A percentile compares a stretch with the other conserved stretches of the same genome.
phyloP scores from a whole-genome alignment of 75 land plant genomes.

The Pinus taeda region DNA sequence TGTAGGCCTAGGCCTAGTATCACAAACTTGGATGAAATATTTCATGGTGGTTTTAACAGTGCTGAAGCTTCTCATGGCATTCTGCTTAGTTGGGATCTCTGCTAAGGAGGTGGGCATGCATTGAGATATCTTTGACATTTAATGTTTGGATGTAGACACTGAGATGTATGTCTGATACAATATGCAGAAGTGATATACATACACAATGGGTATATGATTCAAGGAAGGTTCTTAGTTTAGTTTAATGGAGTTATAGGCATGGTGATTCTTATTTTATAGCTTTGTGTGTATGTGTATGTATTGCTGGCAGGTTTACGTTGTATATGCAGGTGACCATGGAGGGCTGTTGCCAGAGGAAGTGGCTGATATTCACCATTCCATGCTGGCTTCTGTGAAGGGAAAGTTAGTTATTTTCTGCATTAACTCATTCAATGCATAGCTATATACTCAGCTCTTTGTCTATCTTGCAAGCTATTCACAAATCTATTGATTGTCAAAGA shows the following conservation, averaged over 20 bases:
- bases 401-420: slow-evolving; percentile 8
- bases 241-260: not conserved
- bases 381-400: slow-evolving; percentile 41
- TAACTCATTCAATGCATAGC: no score
- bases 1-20: not conserved
- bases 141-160: not conserved
- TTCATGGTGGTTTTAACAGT: not conserved
- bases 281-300: not conserved
- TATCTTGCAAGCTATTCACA: no score
- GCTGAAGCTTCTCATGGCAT: not conserved
- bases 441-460: no score
- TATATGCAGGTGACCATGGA: slow-evolving; percentile 42
- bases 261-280: not conserved
- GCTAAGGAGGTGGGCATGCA: slow-evolving; percentile 10
- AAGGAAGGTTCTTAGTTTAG: not conserved
- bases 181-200: not conserved
- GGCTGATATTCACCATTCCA: slow-evolving; percentile 37
- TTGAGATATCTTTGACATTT: not conserved
- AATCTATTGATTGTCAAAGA: no score
- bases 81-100: not conserved
- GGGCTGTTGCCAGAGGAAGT: slow-evolving; percentile 41
- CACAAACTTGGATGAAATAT: not conserved
- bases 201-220: no score
- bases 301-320: slow-evolving; percentile 42
- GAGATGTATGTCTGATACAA: not conserved